phyloP scores from a whole-genome alignment of 2,329 filamentous ascomycete genomes.

The Dactylellina parvicollis region DNA sequence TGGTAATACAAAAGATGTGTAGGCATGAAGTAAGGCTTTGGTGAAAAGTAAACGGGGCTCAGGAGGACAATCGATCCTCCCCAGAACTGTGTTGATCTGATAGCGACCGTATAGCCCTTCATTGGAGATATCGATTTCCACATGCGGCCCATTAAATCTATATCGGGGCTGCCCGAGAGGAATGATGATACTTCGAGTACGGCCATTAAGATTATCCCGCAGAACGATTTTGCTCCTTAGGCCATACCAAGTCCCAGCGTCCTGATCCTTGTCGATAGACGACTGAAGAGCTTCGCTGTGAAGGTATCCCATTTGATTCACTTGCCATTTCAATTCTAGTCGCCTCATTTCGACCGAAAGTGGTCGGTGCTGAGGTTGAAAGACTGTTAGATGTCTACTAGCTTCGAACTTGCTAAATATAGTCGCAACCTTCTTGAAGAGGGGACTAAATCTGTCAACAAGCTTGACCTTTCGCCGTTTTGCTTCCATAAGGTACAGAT shows the following conservation, averaged over 20 bases:
- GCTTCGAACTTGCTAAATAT: slow-evolving; percentile 68
- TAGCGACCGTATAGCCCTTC: slow-evolving; percentile 65
- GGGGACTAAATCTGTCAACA: slow-evolving; percentile 65
- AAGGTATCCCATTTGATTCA: slow-evolving; percentile 64
- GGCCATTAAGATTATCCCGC: slow-evolving; percentile 62
- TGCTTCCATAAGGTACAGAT: slow-evolving; percentile 58
- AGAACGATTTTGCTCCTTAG: slow-evolving; percentile 70
- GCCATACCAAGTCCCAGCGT: slow-evolving; percentile 71
- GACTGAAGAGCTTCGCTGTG: slow-evolving; percentile 65
- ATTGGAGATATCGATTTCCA: slow-evolving; percentile 61
- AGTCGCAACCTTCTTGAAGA: slow-evolving; percentile 61
- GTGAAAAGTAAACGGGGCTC: slow-evolving; percentile 68
- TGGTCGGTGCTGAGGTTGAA: slow-evolving; percentile 60
- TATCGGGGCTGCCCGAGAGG: slow-evolving; percentile 63
- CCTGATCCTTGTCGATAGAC: slow-evolving; percentile 69
- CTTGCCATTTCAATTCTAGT: slow-evolving; percentile 67
- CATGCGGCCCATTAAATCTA: slow-evolving; percentile 62
- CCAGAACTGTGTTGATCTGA: slow-evolving; percentile 67
- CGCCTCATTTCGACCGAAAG: slow-evolving; percentile 66
- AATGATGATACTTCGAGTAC: slow-evolving; percentile 67
- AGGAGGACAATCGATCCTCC: slow-evolving; percentile 68
- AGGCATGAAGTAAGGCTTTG: slow-evolving; percentile 70
- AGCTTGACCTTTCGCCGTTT: slow-evolving; percentile 60
- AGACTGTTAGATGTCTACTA: slow-evolving; percentile 63
- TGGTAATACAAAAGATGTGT: slow-evolving; percentile 69